Evolutionary conservation across 805 yeast genomes (phyloP).

Genomic region (Candida pini): DNA sequence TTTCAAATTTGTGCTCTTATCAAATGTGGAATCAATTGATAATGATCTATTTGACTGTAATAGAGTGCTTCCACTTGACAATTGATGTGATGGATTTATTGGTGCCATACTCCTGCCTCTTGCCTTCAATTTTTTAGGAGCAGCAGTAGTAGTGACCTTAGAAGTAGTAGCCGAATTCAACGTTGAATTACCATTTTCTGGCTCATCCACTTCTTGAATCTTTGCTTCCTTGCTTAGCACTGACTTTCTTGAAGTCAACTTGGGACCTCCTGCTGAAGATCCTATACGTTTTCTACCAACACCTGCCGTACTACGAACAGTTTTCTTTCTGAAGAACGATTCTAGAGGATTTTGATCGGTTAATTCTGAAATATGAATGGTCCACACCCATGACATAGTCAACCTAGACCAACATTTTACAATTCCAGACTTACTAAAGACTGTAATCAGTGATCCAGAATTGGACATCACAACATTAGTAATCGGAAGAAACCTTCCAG

Average conservation of each 20-base stretch:
- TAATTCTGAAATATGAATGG: slow-evolving; percentile 35
- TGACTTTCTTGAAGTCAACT: slow-evolving; percentile 13
- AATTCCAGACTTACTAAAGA: slow-evolving; percentile 46
- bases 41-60: slow-evolving; percentile 15
- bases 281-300: slow-evolving; percentile 31
- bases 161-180: background rate
- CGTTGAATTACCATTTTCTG: background rate
- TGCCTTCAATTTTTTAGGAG: background rate
- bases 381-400: slow-evolving; percentile 54
- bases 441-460: slow-evolving; percentile 53
- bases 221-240: slow-evolving; percentile 8
- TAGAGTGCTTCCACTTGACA: background rate
- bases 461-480: slow-evolving; percentile 51
- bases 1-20: slow-evolving; percentile 22
- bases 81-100: slow-evolving; percentile 6
- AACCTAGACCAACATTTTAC: slow-evolving; percentile 59
- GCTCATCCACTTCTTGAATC: slow-evolving; percentile 3
- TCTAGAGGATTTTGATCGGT: slow-evolving; percentile 38
- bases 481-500: slow-evolving; percentile 54
- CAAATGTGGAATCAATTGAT: slow-evolving; percentile 29
- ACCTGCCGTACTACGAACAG: slow-evolving; percentile 23
- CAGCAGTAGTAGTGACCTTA: background rate
- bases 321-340: slow-evolving; percentile 54
- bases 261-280: slow-evolving; percentile 4
- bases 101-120: slow-evolving; percentile 1